Conservation (phyloP, 139 green algal species). For the Chlorella sp. region DNA sequence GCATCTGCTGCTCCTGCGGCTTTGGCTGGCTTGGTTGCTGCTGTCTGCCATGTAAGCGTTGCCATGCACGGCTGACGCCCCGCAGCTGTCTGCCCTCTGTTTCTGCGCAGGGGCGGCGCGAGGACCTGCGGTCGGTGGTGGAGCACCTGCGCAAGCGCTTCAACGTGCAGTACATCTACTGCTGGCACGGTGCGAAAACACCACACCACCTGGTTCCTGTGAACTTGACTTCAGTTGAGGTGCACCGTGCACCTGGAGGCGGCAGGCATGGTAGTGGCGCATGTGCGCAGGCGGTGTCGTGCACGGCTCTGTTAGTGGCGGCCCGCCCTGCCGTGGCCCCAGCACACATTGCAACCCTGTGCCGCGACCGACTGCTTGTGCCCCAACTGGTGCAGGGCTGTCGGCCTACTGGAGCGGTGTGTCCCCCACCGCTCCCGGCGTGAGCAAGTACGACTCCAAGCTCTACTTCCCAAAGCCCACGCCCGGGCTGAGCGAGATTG, state of each 20-base stretch:
- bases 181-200: constrained; percentile 80
- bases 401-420: constrained; percentile 94
- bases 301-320: background rate
- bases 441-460: constrained; percentile 44
- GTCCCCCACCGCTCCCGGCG: constrained; percentile 54
- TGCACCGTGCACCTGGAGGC: background rate
- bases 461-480: constrained; percentile 36
- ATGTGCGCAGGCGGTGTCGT: background rate
- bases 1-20: background rate
- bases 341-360: no score
- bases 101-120: constrained; percentile 39
- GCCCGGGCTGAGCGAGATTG: constrained; percentile 74
- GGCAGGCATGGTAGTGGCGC: background rate
- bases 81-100: background rate
- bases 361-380: background rate
- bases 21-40: background rate
- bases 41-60: background rate
- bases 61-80: background rate
- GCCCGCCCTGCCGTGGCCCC: no score
- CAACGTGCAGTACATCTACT: constrained; percentile 86
- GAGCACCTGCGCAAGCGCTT: constrained; percentile 57
- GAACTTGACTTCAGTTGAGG: no score
- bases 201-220: background rate
- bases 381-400: constrained; percentile 50
- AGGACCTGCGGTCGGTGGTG: constrained; percentile 74